Evolutionary conservation across 805 yeast genomes (phyloP).

Genomic region (Ascoidea rubescens): DNA sequence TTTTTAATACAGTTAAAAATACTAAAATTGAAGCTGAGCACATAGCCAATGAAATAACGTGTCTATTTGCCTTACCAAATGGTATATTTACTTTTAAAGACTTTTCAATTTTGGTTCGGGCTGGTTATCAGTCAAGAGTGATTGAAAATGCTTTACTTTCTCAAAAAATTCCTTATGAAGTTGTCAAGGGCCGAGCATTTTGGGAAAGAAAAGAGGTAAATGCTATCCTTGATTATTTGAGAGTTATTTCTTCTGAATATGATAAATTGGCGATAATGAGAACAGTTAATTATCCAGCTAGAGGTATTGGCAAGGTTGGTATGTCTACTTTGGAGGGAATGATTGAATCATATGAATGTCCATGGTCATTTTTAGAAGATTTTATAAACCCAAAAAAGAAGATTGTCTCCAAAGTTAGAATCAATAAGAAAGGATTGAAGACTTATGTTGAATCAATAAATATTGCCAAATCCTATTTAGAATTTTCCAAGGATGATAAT

Average conservation of each 20-base stretch:
- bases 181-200: slow-evolving; percentile 64
- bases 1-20: slow-evolving; percentile 24
- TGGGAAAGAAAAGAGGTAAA: slow-evolving; percentile 68
- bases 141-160: slow-evolving; percentile 51
- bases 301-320: slow-evolving; percentile 54
- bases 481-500: too few relatives aligned
- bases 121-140: slow-evolving; percentile 43
- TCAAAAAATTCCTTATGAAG: slow-evolving; percentile 44
- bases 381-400: slow-evolving; percentile 12
- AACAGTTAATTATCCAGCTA: slow-evolving; percentile 42
- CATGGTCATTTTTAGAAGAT: slow-evolving; percentile 3
- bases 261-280: slow-evolving; percentile 51
- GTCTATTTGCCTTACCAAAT: slow-evolving; percentile 29
- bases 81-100: slow-evolving; percentile 37
- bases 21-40: slow-evolving; percentile 42
- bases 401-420: slow-evolving; percentile 12
- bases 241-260: slow-evolving; percentile 41
- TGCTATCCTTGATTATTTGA: slow-evolving; percentile 46
- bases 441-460: not conserved
- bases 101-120: slow-evolving; percentile 58
- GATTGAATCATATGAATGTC: slow-evolving; percentile 1
- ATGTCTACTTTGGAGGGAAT: slow-evolving; percentile 20
- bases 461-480: not conserved
- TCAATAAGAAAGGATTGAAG: too few relatives aligned
- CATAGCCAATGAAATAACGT: slow-evolving; percentile 40